These are phyloP conservation scores for Aspergillus amoenus DNA, from an alignment of 2,329 filamentous ascomycete species.

Conservation along the genomic window DNA sequence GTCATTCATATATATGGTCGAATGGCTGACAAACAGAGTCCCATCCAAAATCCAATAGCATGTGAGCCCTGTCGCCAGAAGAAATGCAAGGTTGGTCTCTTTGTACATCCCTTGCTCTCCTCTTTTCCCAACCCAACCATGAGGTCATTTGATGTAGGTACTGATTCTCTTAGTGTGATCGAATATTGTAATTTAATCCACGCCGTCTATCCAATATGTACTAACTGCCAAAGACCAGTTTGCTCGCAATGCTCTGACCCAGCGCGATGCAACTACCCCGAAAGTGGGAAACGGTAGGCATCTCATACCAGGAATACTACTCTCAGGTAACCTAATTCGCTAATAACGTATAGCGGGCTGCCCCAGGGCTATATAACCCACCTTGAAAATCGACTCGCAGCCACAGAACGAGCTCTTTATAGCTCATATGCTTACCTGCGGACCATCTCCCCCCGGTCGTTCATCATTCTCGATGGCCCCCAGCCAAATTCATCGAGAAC, in stretches of 20 bases:
- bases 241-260: slow-evolving; percentile 18
- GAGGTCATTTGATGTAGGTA: neutral
- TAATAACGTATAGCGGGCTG: slow-evolving; percentile 12
- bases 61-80: slow-evolving; percentile 21
- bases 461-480: neutral
- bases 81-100: slow-evolving; percentile 18
- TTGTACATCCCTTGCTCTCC: neutral
- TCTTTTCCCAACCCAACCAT: neutral
- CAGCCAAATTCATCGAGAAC: slow-evolving; percentile 3
- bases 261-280: slow-evolving; percentile 17
- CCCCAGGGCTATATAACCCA: slow-evolving; percentile 40
- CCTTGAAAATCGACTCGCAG: slow-evolving; percentile 38
- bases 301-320: neutral
- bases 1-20: neutral
- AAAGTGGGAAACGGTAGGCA: slow-evolving; percentile 22
- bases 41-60: slow-evolving; percentile 18
- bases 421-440: slow-evolving; percentile 7
- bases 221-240: slow-evolving; percentile 14
- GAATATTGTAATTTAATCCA: slow-evolving; percentile 11
- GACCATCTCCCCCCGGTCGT: neutral
- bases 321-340: neutral
- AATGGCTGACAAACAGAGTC: slow-evolving; percentile 15
- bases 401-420: slow-evolving; percentile 29
- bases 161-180: slow-evolving; percentile 16
- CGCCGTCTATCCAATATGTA: neutral